Percentiles rank a stretch among this genome's conserved stretches.
Evolutionary conservation across 176 grass and related monocot species (phyloP).

Genomic region (Chloris gayana): DNA sequence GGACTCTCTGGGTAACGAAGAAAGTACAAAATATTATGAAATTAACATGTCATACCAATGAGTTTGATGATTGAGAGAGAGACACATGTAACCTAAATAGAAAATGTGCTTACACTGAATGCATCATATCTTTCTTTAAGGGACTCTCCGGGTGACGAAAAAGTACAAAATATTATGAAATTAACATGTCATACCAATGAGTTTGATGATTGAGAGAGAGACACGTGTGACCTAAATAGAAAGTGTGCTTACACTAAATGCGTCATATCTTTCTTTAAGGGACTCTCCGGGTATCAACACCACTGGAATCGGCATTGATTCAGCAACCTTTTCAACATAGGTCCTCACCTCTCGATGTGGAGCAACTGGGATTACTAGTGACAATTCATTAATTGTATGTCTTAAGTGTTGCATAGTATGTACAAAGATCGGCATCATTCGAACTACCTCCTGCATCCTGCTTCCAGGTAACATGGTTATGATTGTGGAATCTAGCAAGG

Average conservation of each 20-base stretch:
- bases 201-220: conserved; percentile 7
- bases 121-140: conserved; percentile 75
- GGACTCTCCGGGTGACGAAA: conserved; percentile 59
- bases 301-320: conserved; percentile 47
- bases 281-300: conserved; percentile 69
- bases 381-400: conserved; percentile 56
- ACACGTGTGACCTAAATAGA: conserved; percentile 6
- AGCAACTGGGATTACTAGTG: conserved; percentile 83
- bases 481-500: conserved; percentile 70
- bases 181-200: not conserved
- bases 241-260: conserved; percentile 74
- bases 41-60: not conserved
- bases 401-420: conserved; percentile 63
- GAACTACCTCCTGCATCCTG: conserved; percentile 88
- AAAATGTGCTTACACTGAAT: conserved; percentile 72
- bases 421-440: conserved; percentile 88
- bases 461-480: conserved; percentile 91
- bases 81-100: not conserved
- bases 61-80: conserved; percentile 12
- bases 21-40: conserved; percentile 1
- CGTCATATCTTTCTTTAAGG: conserved; percentile 72
- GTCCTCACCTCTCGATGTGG: conserved; percentile 67
- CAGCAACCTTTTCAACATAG: conserved; percentile 57
- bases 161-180: not conserved
- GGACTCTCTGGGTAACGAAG: conserved; percentile 59